A percentile compares a stretch with the other conserved stretches of the same genome.
These are phyloP conservation scores for Melaleuca quinquenervia DNA, from an alignment of 345 rosid species.

Conservation along the genomic window DNA sequence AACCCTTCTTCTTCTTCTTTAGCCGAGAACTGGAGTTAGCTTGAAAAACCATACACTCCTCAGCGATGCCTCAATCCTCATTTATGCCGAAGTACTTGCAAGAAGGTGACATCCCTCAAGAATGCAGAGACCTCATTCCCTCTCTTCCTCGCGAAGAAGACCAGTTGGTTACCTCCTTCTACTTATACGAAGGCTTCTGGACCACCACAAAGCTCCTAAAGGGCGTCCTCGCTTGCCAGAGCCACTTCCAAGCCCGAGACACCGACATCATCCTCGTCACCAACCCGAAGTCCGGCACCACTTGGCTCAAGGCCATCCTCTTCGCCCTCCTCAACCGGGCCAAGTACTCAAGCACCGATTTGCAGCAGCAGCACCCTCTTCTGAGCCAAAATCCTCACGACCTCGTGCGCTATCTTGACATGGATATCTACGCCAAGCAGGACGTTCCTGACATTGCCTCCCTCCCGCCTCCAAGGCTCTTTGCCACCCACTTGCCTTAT, in stretches of 20 bases:
- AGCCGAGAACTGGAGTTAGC: too few species aligned
- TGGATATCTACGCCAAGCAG: neutral
- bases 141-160: neutral
- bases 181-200: constrained; percentile 7
- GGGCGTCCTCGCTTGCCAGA: neutral
- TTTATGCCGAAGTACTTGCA: neutral
- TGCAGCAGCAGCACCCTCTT: too few species aligned
- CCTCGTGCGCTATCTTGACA: too few species aligned
- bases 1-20: too few species aligned
- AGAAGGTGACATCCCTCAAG: neutral
- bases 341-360: too few species aligned
- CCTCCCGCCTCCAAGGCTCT: constrained; percentile 1
- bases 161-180: neutral
- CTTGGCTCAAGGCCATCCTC: constrained; percentile 4
- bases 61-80: neutral
- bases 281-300: constrained; percentile 2
- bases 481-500: constrained; percentile 1
- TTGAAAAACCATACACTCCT: too few species aligned
- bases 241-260: neutral
- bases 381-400: too few species aligned
- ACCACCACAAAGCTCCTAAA: neutral
- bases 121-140: neutral
- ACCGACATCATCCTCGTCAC: constrained; percentile 1
- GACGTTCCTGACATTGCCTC: constrained; percentile 1
- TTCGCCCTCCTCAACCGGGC: too few species aligned